Evolutionary conservation across 352 stramenopile genomes (phyloP).

Genomic region (Paralagenidium karlingii): DNA sequence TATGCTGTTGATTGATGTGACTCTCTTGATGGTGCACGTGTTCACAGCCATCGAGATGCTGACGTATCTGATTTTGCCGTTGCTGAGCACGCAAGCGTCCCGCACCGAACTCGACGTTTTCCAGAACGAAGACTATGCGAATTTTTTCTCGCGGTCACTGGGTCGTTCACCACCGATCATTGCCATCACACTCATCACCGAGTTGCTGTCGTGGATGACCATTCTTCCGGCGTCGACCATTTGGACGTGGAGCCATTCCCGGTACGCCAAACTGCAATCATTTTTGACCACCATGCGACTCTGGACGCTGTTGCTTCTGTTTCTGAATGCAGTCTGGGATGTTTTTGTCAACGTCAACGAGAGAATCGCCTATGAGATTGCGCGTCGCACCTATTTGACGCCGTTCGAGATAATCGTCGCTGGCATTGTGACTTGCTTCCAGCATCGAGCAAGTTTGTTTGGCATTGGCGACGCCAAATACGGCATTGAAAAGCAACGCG

Average conservation of each 20-base stretch:
- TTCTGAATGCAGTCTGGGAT: slow-evolving; percentile 6
- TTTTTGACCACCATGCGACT: slow-evolving; percentile 1
- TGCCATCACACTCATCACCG: slow-evolving; percentile 18
- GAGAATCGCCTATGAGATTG: slow-evolving; percentile 7
- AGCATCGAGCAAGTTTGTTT: slow-evolving; percentile 4
- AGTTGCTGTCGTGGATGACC: slow-evolving; percentile 34
- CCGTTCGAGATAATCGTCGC: slow-evolving; percentile 10
- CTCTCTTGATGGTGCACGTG: slow-evolving; percentile 16
- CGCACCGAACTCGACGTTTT: too few relatives aligned
- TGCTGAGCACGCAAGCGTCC: slow-evolving; percentile 19
- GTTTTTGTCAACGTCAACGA: slow-evolving; percentile 1
- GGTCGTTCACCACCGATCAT: slow-evolving; percentile 19
- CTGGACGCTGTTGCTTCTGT: slow-evolving; percentile 6
- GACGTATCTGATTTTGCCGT: slow-evolving; percentile 13
- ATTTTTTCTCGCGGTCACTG: slow-evolving; percentile 10
- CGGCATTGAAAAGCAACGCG: slow-evolving; percentile 11
- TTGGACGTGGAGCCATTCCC: slow-evolving; percentile 10
- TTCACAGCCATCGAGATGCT: slow-evolving; percentile 19
- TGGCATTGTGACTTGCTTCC: slow-evolving; percentile 6
- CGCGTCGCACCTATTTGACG: slow-evolving; percentile 9
- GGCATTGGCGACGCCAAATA: slow-evolving; percentile 13
- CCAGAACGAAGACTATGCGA: slow-evolving; percentile 5
- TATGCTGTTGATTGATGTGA: slow-evolving; percentile 24
- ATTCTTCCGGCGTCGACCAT: slow-evolving; percentile 21
- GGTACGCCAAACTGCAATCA: slow-evolving; percentile 2